Evolutionary conservation across 2,329 filamentous ascomycete genomes (phyloP).

Genomic region (Zasmidium citrigriseum): DNA sequence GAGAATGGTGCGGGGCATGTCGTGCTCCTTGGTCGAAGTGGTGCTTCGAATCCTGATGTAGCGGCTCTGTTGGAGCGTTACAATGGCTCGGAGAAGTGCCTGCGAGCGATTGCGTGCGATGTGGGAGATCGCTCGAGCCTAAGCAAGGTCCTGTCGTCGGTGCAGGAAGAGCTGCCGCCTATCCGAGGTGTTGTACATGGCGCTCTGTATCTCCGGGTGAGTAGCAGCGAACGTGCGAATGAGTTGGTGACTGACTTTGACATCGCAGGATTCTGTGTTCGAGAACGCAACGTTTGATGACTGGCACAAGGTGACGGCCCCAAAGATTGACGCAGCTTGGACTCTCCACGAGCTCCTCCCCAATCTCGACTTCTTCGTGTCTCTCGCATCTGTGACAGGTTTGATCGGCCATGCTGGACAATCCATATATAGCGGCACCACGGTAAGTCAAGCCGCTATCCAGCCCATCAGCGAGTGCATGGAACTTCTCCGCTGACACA

Average conservation of each 20-base stretch:
- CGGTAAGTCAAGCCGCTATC: background rate
- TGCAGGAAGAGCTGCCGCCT: background rate
- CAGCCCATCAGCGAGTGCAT: too few relatives aligned
- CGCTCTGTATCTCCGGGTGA: background rate
- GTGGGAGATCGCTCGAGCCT: background rate
- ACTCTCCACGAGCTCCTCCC: conserved; percentile 26
- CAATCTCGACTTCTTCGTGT: conserved; percentile 35
- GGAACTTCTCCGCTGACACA: too few relatives aligned
- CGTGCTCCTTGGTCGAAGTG: background rate
- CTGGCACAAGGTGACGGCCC: conserved; percentile 11
- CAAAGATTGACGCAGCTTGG: conserved; percentile 35
- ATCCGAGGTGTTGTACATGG: background rate
- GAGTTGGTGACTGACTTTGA: too few relatives aligned
- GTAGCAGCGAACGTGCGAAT: background rate
- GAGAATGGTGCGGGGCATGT: background rate
- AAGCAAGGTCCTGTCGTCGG: background rate
- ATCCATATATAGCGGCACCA: conserved; percentile 54
- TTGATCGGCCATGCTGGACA: conserved; percentile 60
- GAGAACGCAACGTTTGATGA: conserved; percentile 9
- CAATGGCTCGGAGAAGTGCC: too few relatives aligned
- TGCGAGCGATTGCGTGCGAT: background rate
- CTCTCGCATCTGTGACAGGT: conserved; percentile 50
- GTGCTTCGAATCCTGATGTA: background rate
- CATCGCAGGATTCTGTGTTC: conserved; percentile 8
- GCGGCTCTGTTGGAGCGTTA: background rate